Evolutionary conservation across 1,139 yeast genomes (phyloP).

Genomic region (Wickerhamomyces sp.): DNA sequence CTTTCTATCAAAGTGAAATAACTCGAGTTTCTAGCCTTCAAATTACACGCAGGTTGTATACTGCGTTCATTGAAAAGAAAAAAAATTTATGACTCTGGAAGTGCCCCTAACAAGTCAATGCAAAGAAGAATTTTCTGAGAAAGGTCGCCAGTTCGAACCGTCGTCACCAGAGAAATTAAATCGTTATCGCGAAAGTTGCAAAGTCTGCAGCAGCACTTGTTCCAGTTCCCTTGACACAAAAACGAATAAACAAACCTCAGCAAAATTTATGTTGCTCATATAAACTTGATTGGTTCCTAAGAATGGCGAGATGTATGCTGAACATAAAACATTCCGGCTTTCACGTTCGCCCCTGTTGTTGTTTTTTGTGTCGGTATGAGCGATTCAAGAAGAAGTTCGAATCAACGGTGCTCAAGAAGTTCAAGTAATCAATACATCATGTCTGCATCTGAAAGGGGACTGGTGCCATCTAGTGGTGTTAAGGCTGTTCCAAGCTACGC

Average conservation of each 20-base stretch:
- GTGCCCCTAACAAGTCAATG: background rate
- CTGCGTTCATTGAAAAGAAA: no score
- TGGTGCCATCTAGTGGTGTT: background rate
- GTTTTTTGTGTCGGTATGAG: background rate
- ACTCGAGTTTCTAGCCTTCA: background rate
- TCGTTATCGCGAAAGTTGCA: no score
- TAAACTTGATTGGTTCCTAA: background rate
- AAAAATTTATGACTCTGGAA: background rate
- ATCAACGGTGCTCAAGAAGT: background rate
- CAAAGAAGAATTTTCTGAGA: background rate
- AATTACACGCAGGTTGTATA: no score
- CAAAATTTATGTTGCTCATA: no score
- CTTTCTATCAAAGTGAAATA: background rate
- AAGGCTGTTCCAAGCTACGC: background rate
- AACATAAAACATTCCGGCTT: no score
- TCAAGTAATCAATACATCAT: no score
- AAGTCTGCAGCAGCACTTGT: no score
- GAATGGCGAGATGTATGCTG: no score
- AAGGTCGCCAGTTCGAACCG: no score
- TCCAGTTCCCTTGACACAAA: background rate
- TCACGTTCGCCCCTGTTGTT: no score
- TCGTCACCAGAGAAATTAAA: no score
- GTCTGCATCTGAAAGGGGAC: background rate
- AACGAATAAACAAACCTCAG: background rate
- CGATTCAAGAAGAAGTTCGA: background rate